Conservation (phyloP, 306 rosid species). For the Pueraria montana region DNA sequence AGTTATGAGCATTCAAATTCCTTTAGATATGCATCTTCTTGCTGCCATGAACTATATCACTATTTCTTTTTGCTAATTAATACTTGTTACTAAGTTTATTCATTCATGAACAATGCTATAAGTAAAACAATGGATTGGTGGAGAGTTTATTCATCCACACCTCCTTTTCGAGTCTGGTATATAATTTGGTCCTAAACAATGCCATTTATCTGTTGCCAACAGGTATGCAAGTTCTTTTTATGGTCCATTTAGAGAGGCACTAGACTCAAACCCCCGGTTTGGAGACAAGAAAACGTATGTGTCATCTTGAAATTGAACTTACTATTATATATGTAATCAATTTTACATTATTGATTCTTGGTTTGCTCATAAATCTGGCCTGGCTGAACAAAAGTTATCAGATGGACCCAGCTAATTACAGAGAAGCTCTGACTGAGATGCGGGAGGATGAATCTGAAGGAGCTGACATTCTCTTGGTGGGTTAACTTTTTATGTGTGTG, state of each 20-base stretch:
- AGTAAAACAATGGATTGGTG: slow-evolving; percentile 26
- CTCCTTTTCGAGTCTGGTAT: neutral
- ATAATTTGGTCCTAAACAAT: slow-evolving; percentile 33
- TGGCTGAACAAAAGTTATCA: slow-evolving; percentile 77
- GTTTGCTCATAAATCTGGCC: slow-evolving; percentile 48
- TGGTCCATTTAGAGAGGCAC: slow-evolving; percentile 96
- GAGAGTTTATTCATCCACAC: no score
- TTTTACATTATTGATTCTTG: slow-evolving; percentile 42
- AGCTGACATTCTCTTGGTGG: slow-evolving; percentile 96
- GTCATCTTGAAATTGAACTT: slow-evolving; percentile 29
- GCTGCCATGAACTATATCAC: slow-evolving; percentile 15
- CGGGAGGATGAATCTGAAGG: slow-evolving; percentile 93
- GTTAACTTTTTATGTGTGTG: slow-evolving; percentile 44
- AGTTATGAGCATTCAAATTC: slow-evolving; percentile 1
- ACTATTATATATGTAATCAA: neutral
- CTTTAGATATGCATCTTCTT: slow-evolving; percentile 24
- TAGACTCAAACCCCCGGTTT: slow-evolving; percentile 96
- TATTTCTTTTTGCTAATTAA: slow-evolving; percentile 13
- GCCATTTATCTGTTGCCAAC: slow-evolving; percentile 47
- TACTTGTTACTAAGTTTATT: slow-evolving; percentile 11
- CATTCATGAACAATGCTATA: slow-evolving; percentile 6
- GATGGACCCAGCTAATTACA: slow-evolving; percentile 95
- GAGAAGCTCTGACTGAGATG: slow-evolving; percentile 91
- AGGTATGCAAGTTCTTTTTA: slow-evolving; percentile 97
- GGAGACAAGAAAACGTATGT: slow-evolving; percentile 96